Base-by-base conservation (phyloP, 1,284 basidiomycete species). In the Quambalaria eucalypti region DNA sequence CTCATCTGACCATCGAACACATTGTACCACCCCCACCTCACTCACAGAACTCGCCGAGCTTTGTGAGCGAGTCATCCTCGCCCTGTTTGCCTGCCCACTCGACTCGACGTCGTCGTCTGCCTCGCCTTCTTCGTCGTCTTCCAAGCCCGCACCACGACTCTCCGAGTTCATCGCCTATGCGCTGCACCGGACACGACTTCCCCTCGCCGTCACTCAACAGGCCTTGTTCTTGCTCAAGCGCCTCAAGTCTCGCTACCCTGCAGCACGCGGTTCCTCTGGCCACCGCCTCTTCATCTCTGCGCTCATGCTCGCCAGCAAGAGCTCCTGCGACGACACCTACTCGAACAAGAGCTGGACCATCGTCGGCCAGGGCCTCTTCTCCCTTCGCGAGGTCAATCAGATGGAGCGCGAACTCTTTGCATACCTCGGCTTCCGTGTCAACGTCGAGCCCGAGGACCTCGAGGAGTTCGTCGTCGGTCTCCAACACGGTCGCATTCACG, bases 301-400 rank as follows among this genome's bases (percentile, higher is more conserved):
- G 1, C 61, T 74, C 38, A 75, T 76, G 74, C 68, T 76, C 14
- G 71, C 74, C 10, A 66, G 62, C 64, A 76, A 76, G 62, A 68
- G 62, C 60, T 60, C 63, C 52, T 75, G 73, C 56, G 74, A 76
- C 58, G 74, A 76, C 54, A 68, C 69, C 30, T 76, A 75, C 62
- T 68, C 64, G 14, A 76, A 76, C 67, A 74, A 74, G 62, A 68
- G 65, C 56, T 76, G 74, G 74, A 65, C 70, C 51, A 73, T 76
- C 44, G 74, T 75, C 40, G 66, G 73, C 23, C 74, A 76, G 49
- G 70, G 70, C 21, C 59, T 76, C 40, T 75, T 76, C 53, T 63
- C 61, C 42, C 55, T 74, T 25, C 66, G 66, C 30, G 74, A 76
- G 56, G 62, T 76, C 52, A 76, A 76, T 57, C 73, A 74, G 57